Conservation (phyloP, 495 filamentous ascomycete species). For the Rusavskia elegans region DNA sequence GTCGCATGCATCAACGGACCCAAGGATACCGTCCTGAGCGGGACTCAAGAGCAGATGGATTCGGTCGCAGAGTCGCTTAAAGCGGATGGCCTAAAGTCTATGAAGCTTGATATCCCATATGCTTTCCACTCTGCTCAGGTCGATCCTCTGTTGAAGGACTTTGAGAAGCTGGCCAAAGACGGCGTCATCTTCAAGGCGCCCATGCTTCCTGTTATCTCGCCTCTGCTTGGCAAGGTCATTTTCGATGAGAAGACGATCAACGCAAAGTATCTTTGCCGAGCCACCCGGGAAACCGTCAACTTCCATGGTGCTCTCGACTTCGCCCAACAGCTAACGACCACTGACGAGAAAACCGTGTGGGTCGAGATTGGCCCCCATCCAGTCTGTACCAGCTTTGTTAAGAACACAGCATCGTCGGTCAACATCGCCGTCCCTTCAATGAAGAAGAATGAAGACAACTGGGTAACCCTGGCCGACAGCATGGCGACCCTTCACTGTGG, state of each 20-base stretch:
- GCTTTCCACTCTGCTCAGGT: constrained; percentile 62
- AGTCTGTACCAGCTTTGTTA: constrained; percentile 15
- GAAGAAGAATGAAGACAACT: constrained; percentile 23
- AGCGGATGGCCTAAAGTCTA: constrained; percentile 9
- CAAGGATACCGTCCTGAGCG: constrained; percentile 19
- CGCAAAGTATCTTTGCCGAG: constrained; percentile 7
- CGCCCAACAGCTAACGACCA: not conserved
- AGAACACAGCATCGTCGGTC: constrained; percentile 28
- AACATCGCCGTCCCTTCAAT: constrained; percentile 7
- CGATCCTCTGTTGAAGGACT: constrained; percentile 49
- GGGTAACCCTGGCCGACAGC: constrained; percentile 27
- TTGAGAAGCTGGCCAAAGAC: constrained; percentile 34
- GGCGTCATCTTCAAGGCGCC: constrained; percentile 41
- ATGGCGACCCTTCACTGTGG: constrained; percentile 21
- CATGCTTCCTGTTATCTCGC: constrained; percentile 51
- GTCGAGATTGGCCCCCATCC: constrained; percentile 13
- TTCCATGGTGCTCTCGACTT: constrained; percentile 9
- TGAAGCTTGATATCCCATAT: constrained; percentile 27
- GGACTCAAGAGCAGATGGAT: constrained; percentile 10
- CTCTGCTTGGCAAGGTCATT: constrained; percentile 25
- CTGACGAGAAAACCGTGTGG: constrained; percentile 9
- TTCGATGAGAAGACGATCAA: constrained; percentile 2
- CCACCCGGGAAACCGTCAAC: constrained; percentile 9
- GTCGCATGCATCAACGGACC: constrained; percentile 23
- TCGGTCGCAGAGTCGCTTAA: constrained; percentile 4